These are phyloP conservation scores for Metarhizium robertsii DNA, from an alignment of 2,329 filamentous ascomycete species.

Conservation along the genomic window DNA sequence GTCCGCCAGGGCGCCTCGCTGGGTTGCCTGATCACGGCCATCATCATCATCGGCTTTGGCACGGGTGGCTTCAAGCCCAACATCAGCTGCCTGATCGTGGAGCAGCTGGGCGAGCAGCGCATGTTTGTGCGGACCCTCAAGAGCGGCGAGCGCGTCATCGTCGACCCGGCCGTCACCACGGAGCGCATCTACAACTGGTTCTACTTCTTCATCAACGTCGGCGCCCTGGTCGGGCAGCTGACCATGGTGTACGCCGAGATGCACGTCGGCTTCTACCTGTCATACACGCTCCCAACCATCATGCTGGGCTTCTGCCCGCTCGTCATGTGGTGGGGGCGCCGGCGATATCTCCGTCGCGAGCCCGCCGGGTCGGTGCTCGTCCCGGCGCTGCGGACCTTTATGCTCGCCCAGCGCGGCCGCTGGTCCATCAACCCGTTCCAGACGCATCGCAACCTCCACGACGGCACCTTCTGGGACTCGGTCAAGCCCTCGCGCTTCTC, in stretches of 20 bases:
- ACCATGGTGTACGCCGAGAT: constrained; percentile 65
- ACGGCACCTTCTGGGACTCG: constrained; percentile 51
- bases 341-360: constrained; percentile 50
- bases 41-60: constrained; percentile 45
- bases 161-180: constrained; percentile 60
- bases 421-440: constrained; percentile 57
- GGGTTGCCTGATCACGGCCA: constrained; percentile 60
- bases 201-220: constrained; percentile 50
- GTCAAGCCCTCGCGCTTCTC: constrained; percentile 58
- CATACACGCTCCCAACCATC: constrained; percentile 57
- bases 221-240: constrained; percentile 46
- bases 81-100: constrained; percentile 61
- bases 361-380: constrained; percentile 63
- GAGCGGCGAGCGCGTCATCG: constrained; percentile 57
- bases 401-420: constrained; percentile 55
- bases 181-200: constrained; percentile 60
- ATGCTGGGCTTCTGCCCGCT: constrained; percentile 54
- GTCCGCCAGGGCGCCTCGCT: constrained; percentile 46
- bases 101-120: constrained; percentile 49
- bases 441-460: constrained; percentile 49
- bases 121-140: constrained; percentile 41
- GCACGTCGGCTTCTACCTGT: constrained; percentile 67
- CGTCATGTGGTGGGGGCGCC: constrained; percentile 51
- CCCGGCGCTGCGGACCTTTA: constrained; percentile 56
- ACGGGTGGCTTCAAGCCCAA: constrained; percentile 79